A percentile compares a stretch with the other conserved stretches of the same genome.
Conservation (phyloP, 768 basidiomycete genomes). For the Sarcodon aspratus region DNA sequence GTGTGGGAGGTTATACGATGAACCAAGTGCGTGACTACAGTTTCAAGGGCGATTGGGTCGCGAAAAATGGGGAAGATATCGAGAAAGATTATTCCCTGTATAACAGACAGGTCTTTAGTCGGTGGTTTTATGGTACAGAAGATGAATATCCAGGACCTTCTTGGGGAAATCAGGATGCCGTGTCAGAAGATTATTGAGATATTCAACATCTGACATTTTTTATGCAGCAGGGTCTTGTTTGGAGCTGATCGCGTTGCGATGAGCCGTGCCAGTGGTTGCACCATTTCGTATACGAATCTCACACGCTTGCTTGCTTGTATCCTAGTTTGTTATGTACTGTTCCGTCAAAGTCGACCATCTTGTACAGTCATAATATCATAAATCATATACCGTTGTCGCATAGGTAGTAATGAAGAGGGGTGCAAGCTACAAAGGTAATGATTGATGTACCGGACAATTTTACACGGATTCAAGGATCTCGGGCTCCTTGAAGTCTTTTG, state of each 20-base stretch:
- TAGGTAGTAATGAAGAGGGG: conserved; percentile 20
- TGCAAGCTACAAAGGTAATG: conserved; percentile 24
- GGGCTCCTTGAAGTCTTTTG: conserved; percentile 97
- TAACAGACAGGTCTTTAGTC: background rate
- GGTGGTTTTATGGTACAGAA: background rate
- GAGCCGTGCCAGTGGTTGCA: no score
- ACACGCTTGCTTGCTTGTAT: no score
- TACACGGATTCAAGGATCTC: conserved; percentile 88
- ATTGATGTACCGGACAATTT: conserved; percentile 24
- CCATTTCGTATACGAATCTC: no score
- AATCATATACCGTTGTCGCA: conserved; percentile 24
- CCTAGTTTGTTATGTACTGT: no score
- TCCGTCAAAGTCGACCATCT: no score
- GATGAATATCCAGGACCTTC: conserved; percentile 43
- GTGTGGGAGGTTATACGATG: conserved; percentile 79
- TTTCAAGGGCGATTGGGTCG: conserved; percentile 79
- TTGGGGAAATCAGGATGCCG: conserved; percentile 78
- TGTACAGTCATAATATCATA: conserved; percentile 1
- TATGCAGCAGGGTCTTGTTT: background rate
- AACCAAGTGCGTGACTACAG: conserved; percentile 79
- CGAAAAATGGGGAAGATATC: conserved; percentile 93
- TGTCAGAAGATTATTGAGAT: conserved; percentile 49
- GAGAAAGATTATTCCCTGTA: conserved; percentile 79
- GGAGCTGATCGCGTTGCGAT: background rate
- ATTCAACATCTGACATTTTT: conserved; percentile 65